Percentiles rank a stretch among this genome's conserved stretches.
Evolutionary conservation across 768 basidiomycete species (phyloP).

Genomic region (Termitomyces titanicus): DNA sequence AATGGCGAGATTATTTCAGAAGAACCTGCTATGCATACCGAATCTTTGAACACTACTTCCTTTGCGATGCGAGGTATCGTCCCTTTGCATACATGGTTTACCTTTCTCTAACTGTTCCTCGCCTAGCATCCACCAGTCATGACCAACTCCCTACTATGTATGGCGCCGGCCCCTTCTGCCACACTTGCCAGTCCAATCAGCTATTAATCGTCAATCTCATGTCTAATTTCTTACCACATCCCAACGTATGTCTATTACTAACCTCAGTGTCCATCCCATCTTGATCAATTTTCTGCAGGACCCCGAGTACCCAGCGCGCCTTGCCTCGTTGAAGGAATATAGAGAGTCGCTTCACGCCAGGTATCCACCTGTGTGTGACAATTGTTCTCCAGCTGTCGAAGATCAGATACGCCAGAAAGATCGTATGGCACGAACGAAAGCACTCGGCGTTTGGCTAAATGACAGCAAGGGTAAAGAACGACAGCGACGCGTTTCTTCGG

Average conservation of each 20-base stretch:
- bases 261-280: neutral
- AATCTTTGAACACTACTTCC: constrained; percentile 61
- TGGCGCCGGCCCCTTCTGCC: constrained; percentile 70
- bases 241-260: constrained; percentile 49
- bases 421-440: constrained; percentile 75
- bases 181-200: constrained; percentile 90
- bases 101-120: neutral
- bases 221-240: constrained; percentile 82
- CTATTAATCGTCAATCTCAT: constrained; percentile 82
- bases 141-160: constrained; percentile 65
- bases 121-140: constrained; percentile 62
- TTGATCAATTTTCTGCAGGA: constrained; percentile 41
- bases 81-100: neutral
- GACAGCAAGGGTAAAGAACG: constrained; percentile 63
- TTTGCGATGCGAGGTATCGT: constrained; percentile 70
- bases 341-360: constrained; percentile 69
- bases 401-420: constrained; percentile 77
- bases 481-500: constrained; percentile 46
- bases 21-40: constrained; percentile 86
- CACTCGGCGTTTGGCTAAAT: constrained; percentile 68
- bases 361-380: constrained; percentile 83
- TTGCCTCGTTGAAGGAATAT: constrained; percentile 68
- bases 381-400: constrained; percentile 76
- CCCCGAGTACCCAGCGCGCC: constrained; percentile 63
- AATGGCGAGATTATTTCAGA: constrained; percentile 78